Percentiles rank a stretch among this genome's conserved stretches.
These are phyloP conservation scores for Paramecium sonneborni DNA, from an alignment of 73 alveolate genomes.

Conservation along the genomic window DNA sequence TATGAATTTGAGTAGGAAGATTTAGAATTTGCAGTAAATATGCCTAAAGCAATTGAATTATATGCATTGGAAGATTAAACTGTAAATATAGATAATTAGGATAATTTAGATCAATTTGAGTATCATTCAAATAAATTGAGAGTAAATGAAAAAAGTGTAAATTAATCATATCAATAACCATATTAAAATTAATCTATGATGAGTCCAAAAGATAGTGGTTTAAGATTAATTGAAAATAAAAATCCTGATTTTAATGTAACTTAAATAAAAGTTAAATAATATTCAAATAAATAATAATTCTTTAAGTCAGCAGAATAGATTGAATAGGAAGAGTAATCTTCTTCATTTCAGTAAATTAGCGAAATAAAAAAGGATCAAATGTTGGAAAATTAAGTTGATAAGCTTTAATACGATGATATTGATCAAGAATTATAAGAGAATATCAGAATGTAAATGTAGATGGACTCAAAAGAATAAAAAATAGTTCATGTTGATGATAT, in stretches of 20 bases:
- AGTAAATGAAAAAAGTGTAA: neutral
- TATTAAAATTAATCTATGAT: neutral
- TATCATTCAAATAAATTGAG: neutral
- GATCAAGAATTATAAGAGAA: constrained; percentile 49
- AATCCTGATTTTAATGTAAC: constrained; percentile 15
- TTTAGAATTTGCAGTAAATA: constrained; percentile 5
- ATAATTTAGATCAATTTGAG: neutral
- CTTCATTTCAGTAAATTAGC: neutral
- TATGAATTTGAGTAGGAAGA: neutral
- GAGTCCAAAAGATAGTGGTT: constrained; percentile 38
- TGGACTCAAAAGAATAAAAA: neutral
- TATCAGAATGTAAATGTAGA: constrained; percentile 25
- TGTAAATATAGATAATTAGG: neutral
- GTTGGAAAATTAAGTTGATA: neutral
- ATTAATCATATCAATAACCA: neutral
- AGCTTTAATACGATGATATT: constrained; percentile 18
- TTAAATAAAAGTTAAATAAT: neutral
- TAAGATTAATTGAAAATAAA: neutral
- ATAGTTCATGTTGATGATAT: constrained; percentile 47
- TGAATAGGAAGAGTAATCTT: neutral
- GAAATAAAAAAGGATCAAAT: neutral
- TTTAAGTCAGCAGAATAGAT: neutral
- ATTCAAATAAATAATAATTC: neutral
- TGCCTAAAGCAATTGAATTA: neutral
- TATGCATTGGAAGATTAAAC: neutral